phyloP scores from a whole-genome alignment of 345 rosid genomes.

The Salix brachista region DNA sequence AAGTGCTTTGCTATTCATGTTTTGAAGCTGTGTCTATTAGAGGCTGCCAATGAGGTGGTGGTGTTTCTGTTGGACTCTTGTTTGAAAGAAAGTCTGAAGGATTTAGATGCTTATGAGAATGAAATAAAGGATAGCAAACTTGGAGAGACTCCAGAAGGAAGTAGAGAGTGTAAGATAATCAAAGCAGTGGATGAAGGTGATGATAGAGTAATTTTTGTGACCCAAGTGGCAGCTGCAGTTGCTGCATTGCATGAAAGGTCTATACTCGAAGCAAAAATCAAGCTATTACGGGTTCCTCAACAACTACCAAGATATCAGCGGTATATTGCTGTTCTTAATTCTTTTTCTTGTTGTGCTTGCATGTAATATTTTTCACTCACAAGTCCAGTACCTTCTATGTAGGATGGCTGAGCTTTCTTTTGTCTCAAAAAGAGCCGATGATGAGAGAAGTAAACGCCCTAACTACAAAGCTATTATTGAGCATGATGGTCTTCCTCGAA shows the following conservation, averaged over 20 bases:
- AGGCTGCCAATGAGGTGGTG: slow-evolving; percentile 37
- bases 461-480: slow-evolving; percentile 72
- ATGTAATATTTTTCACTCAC: background rate
- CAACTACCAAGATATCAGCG: slow-evolving; percentile 57
- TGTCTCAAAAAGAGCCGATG: slow-evolving; percentile 62
- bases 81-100: slow-evolving; percentile 18
- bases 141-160: slow-evolving; percentile 26
- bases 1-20: slow-evolving; percentile 56
- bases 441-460: slow-evolving; percentile 57
- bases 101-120: slow-evolving; percentile 17
- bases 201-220: slow-evolving; percentile 45
- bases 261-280: slow-evolving; percentile 67
- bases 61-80: slow-evolving; percentile 26
- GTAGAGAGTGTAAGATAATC: slow-evolving; percentile 13
- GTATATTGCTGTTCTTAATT: slow-evolving; percentile 35
- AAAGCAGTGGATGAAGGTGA: slow-evolving; percentile 15
- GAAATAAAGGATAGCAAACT: slow-evolving; percentile 18
- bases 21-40: slow-evolving; percentile 50
- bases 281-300: slow-evolving; percentile 39
- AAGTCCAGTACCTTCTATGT: slow-evolving; percentile 3
- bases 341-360: background rate
- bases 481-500: slow-evolving; percentile 88
- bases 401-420: slow-evolving; percentile 62
- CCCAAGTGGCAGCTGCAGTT: slow-evolving; percentile 79
- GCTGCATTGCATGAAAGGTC: slow-evolving; percentile 75